These are phyloP conservation scores for Stipa capillata DNA, from an alignment of 176 grass and related monocot species.

Conservation along the genomic window DNA sequence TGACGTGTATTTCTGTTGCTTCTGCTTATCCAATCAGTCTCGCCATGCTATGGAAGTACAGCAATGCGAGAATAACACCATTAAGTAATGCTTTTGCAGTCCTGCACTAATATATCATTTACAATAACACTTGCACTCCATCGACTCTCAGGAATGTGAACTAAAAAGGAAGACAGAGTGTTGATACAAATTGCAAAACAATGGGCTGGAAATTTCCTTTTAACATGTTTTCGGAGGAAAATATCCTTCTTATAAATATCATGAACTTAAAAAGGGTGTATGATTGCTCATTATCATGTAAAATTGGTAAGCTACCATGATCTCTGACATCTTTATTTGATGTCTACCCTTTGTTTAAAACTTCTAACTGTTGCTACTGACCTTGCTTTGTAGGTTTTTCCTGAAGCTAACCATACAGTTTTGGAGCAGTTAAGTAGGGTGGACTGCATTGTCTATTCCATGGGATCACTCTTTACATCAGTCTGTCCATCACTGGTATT, in stretches of 20 bases:
- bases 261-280: neutral
- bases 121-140: too few species aligned
- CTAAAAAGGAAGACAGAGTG: neutral
- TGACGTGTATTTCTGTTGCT: neutral
- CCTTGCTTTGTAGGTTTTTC: constrained; percentile 65
- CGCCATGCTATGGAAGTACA: neutral
- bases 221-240: neutral
- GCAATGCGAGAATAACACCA: neutral
- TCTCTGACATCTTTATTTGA: neutral
- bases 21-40: neutral
- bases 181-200: neutral
- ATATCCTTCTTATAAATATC: neutral
- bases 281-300: neutral
- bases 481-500: constrained; percentile 89
- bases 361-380: constrained; percentile 1
- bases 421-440: constrained; percentile 80
- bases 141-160: neutral
- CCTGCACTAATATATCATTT: neutral
- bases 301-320: constrained; percentile 8
- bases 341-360: neutral
- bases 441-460: constrained; percentile 90
- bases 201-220: neutral
- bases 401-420: constrained; percentile 71
- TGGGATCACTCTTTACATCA: constrained; percentile 95
- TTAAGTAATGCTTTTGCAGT: neutral